Percentiles rank a stretch among this genome's conserved stretches.
phyloP scores from a whole-genome alignment of 495 filamentous ascomycete genomes.

The Trichodelitschia bisporula region DNA sequence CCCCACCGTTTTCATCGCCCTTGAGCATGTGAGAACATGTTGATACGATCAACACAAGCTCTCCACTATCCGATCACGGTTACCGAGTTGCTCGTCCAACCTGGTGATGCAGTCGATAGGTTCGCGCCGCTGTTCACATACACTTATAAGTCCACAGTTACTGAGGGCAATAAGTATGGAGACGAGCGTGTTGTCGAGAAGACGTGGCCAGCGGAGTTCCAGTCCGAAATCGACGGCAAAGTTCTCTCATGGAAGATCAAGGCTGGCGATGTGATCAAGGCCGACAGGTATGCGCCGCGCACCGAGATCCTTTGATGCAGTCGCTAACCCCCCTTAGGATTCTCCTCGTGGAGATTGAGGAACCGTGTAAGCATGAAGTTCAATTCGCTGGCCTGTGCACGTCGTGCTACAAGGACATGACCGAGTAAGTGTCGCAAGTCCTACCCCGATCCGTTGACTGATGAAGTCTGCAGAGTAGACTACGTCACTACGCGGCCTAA shows the following conservation, averaged over 20 bases:
- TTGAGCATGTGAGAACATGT: constrained; percentile 12
- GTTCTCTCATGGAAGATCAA: constrained; percentile 50
- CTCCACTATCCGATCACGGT: constrained; percentile 92
- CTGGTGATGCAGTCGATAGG: constrained; percentile 47
- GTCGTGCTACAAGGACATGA: constrained; percentile 95
- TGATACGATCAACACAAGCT: constrained; percentile 24
- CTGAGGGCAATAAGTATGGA: constrained; percentile 45
- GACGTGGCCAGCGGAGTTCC: constrained; percentile 49
- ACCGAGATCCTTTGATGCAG: background rate
- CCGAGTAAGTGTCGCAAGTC: constrained; percentile 27
- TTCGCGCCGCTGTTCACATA: constrained; percentile 62
- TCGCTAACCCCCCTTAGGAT: constrained; percentile 9
- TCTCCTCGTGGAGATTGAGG: constrained; percentile 54
- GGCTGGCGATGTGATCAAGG: constrained; percentile 40
- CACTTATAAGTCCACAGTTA: constrained; percentile 50
- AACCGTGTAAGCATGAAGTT: constrained; percentile 73
- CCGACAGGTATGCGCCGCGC: constrained; percentile 5
- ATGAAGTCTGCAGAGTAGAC: constrained; percentile 17
- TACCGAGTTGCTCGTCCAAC: constrained; percentile 53
- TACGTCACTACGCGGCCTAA: constrained; percentile 34
- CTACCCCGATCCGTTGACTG: constrained; percentile 1
- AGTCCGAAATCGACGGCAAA: constrained; percentile 57
- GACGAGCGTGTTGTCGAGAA: constrained; percentile 41
- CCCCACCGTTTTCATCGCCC: too few relatives aligned
- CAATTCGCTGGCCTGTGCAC: constrained; percentile 81